Evolutionary conservation across 768 basidiomycete species (phyloP).

Genomic region (Daedalea quercina): DNA sequence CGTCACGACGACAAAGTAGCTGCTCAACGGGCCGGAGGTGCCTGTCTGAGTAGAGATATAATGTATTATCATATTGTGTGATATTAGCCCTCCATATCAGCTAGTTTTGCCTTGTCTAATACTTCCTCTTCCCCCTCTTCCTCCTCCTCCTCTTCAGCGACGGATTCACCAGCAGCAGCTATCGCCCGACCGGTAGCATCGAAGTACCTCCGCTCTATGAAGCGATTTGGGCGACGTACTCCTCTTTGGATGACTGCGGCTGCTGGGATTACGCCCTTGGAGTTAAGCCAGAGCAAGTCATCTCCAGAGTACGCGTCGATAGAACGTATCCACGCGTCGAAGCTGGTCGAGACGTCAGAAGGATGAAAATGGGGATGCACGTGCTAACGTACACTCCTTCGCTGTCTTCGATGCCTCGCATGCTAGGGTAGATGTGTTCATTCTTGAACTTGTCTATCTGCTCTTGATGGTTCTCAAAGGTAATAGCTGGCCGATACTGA

Average conservation of each 20-base stretch:
- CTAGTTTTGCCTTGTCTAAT: conserved; percentile 28
- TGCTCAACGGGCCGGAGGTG: too few species aligned
- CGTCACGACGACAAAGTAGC: too few species aligned
- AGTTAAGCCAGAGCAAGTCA: conserved; percentile 75
- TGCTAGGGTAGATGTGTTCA: conserved; percentile 76
- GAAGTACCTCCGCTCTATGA: conserved; percentile 63
- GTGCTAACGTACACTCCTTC: conserved; percentile 58
- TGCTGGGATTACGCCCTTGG: conserved; percentile 69
- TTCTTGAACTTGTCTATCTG: conserved; percentile 80
- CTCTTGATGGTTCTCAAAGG: conserved; percentile 61
- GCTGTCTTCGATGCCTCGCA: conserved; percentile 79
- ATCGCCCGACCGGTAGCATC: conserved; percentile 43
- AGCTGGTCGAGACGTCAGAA: conserved; percentile 37
- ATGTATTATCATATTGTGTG: neutral
- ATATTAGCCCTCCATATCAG: conserved; percentile 38
- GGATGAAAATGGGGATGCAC: neutral
- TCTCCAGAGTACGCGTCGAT: conserved; percentile 71
- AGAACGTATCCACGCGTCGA: conserved; percentile 77
- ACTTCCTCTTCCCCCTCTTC: conserved; percentile 38
- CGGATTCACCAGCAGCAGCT: conserved; percentile 8
- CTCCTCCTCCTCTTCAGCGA: conserved; percentile 24
- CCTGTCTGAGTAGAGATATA: neutral
- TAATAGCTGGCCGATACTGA: conserved; percentile 65
- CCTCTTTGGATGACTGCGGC: conserved; percentile 60
- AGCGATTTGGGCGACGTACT: conserved; percentile 49